Percentiles rank a stretch among this genome's conserved stretches.
phyloP scores from a whole-genome alignment of 2,329 filamentous ascomycete genomes.

The Ophiostoma triangulosporum region DNA sequence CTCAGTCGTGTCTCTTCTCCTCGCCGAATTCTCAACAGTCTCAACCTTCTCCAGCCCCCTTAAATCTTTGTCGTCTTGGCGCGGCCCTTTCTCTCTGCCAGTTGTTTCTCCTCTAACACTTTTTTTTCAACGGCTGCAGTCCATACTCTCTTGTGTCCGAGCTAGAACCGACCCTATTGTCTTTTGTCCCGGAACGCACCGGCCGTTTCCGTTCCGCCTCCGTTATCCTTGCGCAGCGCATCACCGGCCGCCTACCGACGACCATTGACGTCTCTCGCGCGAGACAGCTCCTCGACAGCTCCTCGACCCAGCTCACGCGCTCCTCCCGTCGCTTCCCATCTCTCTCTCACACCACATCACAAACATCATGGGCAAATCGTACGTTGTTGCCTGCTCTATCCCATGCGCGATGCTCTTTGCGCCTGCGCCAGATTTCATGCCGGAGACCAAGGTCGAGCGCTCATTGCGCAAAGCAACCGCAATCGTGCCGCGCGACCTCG shows the following conservation, averaged over 20 bases:
- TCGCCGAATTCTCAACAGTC: background rate
- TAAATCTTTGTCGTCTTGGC: background rate
- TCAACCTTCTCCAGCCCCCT: background rate
- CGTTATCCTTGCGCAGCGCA: background rate
- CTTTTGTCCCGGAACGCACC: background rate
- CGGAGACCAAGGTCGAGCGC: background rate
- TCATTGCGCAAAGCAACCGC: background rate
- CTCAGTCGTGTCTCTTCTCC: background rate
- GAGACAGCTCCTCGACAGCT: background rate
- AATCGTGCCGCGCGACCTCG: background rate
- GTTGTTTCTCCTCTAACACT: background rate
- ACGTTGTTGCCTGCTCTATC: background rate
- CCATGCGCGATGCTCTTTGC: background rate
- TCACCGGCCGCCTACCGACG: background rate
- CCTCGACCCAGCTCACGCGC: background rate
- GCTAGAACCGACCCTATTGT: background rate
- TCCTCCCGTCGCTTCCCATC: background rate
- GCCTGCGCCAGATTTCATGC: background rate
- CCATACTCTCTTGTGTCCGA: background rate
- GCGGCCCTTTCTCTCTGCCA: background rate
- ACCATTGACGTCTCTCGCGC: background rate
- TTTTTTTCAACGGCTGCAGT: background rate
- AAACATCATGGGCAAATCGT: constrained; percentile 4
- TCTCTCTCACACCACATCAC: background rate
- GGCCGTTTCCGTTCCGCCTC: background rate